phyloP scores from a whole-genome alignment of 768 basidiomycete genomes.

The Lentinula raphanica region DNA sequence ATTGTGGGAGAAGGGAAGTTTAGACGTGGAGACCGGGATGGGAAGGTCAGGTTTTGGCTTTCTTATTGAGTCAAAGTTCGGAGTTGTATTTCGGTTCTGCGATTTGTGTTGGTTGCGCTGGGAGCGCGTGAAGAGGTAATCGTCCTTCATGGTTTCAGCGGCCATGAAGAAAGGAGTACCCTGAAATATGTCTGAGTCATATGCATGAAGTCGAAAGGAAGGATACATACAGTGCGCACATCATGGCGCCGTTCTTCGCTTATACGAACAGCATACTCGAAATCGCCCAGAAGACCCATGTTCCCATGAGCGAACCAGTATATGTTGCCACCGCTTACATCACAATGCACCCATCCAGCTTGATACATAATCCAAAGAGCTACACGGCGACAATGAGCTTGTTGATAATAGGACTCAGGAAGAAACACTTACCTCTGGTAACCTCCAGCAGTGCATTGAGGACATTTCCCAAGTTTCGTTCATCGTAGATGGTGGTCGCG shows the following conservation, averaged over 20 bases:
- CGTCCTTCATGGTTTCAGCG: background rate
- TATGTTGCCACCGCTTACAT: background rate
- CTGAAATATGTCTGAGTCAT: background rate
- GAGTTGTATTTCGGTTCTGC: background rate
- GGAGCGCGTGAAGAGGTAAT: background rate
- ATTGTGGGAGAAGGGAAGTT: background rate
- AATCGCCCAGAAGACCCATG: background rate
- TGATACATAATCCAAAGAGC: background rate
- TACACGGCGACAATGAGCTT: background rate
- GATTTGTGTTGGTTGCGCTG: background rate
- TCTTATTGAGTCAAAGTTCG: background rate
- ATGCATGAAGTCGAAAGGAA: background rate
- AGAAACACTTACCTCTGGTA: background rate
- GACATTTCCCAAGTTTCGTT: background rate
- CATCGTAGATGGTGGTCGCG: background rate
- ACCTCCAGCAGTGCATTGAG: background rate
- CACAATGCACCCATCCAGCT: background rate
- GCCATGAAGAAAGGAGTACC: background rate
- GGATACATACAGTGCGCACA: background rate
- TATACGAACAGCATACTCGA: background rate
- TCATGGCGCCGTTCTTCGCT: background rate
- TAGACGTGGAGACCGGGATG: background rate
- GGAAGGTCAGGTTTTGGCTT: background rate
- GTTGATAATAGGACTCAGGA: background rate
- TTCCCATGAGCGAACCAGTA: background rate